Evolutionary conservation across 2,329 filamentous ascomycete species (phyloP), one percentile per base, ranked within the genome.

Genomic region (Sclerotinia minor): DNA sequence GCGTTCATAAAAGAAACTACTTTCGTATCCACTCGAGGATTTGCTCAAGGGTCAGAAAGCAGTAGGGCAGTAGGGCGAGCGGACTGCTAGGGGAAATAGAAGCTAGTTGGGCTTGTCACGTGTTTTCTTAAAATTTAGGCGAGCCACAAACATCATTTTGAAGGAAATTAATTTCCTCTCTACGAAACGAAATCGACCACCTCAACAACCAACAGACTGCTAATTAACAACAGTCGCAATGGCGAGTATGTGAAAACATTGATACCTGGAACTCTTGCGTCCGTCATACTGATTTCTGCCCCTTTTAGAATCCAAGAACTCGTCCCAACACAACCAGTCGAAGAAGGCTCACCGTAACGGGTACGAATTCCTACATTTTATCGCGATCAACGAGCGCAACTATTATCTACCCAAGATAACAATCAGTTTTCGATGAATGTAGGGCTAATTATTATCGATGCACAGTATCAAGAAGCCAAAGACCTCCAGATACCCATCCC

Each of bases 301-400:
- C 2, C 29, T 32, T 17, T 32, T 19, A 67, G 94, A 98, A 89
- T 98, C 95, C 79, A 98, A 98, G 93, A 98, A 98, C 90, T 96
- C 92, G 47, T 67, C 58, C 52, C 72, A 73, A 59, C 71, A 73
- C 64, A 73, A 73, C 63, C 71, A 72, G 61, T 69, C 88, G 83
- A 91, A 91, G 87, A 99, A 99, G 92, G 94, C 93, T 85, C 95
- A 99, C 90, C 90, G 91, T 82, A 99, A 99, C 88, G 95, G 95
- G 94, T 97, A 90, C 64, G 70, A 54, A 49, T 19, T 47, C n/a
- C 64, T n/a, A n/a, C n/a, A 63, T 38, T 4, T 41, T 44, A 41
- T 44, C 50, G 32, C 50, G 44, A 49, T 64, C 32, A 53, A 58
- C 9, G 26, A 45, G 44, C 59, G 19, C 41, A 50, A 59, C 38